Base-by-base conservation (phyloP, 495 filamentous ascomycete genomes). In the Sabuloglossum arenarium region DNA sequence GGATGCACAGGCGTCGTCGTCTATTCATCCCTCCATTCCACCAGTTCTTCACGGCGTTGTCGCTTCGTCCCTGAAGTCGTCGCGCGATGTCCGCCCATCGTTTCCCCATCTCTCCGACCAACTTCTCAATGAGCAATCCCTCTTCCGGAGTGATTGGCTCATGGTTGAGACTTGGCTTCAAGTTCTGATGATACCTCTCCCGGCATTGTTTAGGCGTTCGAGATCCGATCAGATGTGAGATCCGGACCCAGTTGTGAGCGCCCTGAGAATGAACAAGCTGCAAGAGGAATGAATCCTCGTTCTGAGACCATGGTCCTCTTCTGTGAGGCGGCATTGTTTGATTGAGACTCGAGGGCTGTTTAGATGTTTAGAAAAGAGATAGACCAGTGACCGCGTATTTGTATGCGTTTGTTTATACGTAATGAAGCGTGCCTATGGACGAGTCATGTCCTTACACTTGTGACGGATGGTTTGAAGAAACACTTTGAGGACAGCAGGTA, bases 1-100 rank as follows among this genome's bases (percentile, higher is more conserved):
- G 64, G 67, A 74, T 69, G 61, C 66, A 71, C 63, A 71, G 52
- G 47, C 75, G 70, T 60, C 70, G 69, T 59, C 76, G 68, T 61
- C 89, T 79, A 70, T 96, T 95, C 80, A 86, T 82, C 64, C 85
- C 85, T 32, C 91, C 90, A 68, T 98, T 97, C 86, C 86, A 96
- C 87, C 88, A 97, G 70, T 98, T 98, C 78, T 98, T 98, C 53
- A 98, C 88, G 31, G 86, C 85, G 64, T 98, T 98, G 73, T 98
- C 91, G 70, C 88, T 94, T 61, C 91, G 80, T 59, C 89, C 90
- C 19, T 82, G 77, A 24, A 98, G 77, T 19, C 77, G 72, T 62
- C 91, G 77, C 27, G 91, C 89, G 61, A 98, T 97, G 61, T 96
- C 87, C 2, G 91, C 91, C 91, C 91, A 98, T 27, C 84, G 75